Evolutionary conservation across 2,329 filamentous ascomycete genomes (phyloP).

Genomic region (Trichoderma sp.): DNA sequence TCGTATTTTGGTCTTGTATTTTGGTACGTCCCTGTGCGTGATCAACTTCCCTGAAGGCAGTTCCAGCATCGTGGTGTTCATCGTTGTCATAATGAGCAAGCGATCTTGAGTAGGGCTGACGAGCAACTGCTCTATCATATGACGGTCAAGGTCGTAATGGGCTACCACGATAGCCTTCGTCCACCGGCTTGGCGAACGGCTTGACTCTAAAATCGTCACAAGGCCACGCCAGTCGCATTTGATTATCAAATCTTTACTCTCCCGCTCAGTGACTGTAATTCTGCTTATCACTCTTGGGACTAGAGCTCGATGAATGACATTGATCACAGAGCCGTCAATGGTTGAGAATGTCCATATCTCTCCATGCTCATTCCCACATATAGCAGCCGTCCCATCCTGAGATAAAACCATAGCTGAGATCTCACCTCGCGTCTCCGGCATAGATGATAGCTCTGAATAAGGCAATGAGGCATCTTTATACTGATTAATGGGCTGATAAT

Average conservation of each 20-base stretch:
- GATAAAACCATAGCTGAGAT: neutral
- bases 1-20: neutral
- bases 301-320: neutral
- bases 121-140: neutral
- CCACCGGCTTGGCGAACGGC: neutral
- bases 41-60: conserved; percentile 1
- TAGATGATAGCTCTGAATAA: neutral
- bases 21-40: neutral
- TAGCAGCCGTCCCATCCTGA: neutral
- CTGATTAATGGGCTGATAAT: neutral
- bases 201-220: neutral
- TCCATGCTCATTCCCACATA: conserved; percentile 9
- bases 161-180: neutral
- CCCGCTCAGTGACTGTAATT: neutral
- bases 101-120: conserved; percentile 7
- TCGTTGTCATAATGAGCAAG: neutral
- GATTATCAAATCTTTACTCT: neutral
- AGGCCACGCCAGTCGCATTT: neutral
- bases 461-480: neutral
- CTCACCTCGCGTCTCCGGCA: neutral
- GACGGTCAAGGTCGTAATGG: neutral
- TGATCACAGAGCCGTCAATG: neutral
- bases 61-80: neutral
- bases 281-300: neutral
- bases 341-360: neutral